phyloP scores from a whole-genome alignment of 1,284 basidiomycete species.

The Meira miltonrushii region DNA sequence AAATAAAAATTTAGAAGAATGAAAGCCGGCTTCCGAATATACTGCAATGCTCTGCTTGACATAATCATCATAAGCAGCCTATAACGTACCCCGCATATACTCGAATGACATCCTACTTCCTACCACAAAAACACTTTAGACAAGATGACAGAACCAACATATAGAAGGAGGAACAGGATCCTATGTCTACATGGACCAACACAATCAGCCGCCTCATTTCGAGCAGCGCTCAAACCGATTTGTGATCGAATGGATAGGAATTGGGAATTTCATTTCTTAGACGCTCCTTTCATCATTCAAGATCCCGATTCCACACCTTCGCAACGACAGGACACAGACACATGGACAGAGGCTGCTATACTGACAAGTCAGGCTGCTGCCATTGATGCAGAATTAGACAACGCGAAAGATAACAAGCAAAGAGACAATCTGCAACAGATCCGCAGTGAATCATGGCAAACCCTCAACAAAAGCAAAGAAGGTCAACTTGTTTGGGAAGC shows the following conservation, averaged over 20 bases:
- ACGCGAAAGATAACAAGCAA: background rate
- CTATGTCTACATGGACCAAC: constrained; percentile 8
- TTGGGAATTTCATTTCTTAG: constrained; percentile 8
- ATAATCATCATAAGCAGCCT: no score
- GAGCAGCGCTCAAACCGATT: constrained; percentile 1
- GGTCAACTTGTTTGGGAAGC: no score
- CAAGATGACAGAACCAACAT: background rate
- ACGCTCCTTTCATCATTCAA: constrained; percentile 1
- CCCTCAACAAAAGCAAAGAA: no score
- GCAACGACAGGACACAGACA: background rate
- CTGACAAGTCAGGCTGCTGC: background rate
- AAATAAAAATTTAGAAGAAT: no score
- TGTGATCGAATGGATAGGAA: constrained; percentile 4
- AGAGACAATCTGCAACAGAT: no score
- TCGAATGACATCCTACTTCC: no score
- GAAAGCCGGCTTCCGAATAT: no score
- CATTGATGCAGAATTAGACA: background rate
- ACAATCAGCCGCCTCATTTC: constrained; percentile 8
- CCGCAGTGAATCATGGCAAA: no score
- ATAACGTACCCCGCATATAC: no score
- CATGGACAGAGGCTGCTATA: background rate
- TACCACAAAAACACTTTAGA: no score
- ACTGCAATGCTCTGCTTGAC: no score
- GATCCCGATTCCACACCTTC: background rate
- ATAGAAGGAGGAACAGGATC: background rate